A percentile compares a stretch with the other conserved stretches of the same genome.
Conservation (phyloP, 2,329 filamentous ascomycete genomes). For the Aspergillus floridensis region DNA sequence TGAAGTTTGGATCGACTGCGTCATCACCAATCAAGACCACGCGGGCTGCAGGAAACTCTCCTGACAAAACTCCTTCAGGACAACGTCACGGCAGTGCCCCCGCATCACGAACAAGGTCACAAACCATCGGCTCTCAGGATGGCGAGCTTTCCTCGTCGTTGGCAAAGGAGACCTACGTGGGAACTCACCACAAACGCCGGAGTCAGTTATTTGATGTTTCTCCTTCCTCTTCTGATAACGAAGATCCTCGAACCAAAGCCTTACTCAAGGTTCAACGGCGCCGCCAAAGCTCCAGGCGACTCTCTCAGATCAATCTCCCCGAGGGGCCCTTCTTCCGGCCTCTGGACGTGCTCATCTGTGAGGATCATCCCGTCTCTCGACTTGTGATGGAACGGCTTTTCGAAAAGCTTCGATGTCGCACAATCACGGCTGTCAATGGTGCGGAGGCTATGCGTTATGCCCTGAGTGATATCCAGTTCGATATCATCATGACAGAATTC, state of each 20-base stretch:
- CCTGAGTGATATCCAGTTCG: conserved; percentile 96
- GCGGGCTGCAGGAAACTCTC: conserved; percentile 45
- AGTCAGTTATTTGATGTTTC: conserved; percentile 97
- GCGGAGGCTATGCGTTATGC: conserved; percentile 90
- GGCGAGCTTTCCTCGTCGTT: conserved; percentile 68
- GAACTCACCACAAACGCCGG: conserved; percentile 77
- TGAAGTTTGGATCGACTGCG: conserved; percentile 52
- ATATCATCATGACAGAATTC: conserved; percentile 98
- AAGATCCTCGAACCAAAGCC: conserved; percentile 87
- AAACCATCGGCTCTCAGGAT: conserved; percentile 93
- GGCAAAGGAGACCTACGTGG: conserved; percentile 61
- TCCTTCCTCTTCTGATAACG: conserved; percentile 95
- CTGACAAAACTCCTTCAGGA: conserved; percentile 61
- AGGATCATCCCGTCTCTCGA: conserved; percentile 93
- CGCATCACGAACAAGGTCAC: conserved; percentile 73
- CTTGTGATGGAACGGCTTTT: conserved; percentile 99
- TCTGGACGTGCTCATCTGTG: conserved; percentile 90
- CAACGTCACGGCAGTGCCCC: conserved; percentile 60
- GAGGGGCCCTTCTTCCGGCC: conserved; percentile 86
- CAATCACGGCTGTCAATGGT: conserved; percentile 85
- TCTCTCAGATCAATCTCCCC: conserved; percentile 84
- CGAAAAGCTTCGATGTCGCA: conserved; percentile 91
- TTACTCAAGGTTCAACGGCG: conserved; percentile 88
- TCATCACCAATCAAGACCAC: conserved; percentile 54
- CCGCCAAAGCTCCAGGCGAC: conserved; percentile 88